Evolutionary conservation across 2,329 filamentous ascomycete genomes (phyloP), one percentile per base, ranked within the genome.

Genomic region (Ceratocystiopsis sp.): DNA sequence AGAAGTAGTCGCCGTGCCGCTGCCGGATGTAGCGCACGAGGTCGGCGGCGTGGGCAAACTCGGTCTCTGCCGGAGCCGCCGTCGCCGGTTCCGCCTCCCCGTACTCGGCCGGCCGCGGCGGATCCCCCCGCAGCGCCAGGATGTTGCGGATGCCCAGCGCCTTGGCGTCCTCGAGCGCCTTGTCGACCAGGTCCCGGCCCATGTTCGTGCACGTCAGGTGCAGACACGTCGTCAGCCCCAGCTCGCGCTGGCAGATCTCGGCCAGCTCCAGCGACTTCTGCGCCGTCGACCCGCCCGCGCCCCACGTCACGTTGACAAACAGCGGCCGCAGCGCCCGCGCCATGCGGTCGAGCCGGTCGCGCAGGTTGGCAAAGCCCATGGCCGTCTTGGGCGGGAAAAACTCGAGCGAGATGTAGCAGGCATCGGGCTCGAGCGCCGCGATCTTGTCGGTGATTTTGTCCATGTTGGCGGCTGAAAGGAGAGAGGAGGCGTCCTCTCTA

Each of bases 161-260:
- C 62, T 93, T 94, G 40, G 89, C 89, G 55, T 93, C 84, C 54
- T 93, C 84, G 50, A 98, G 65, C 0, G 89, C 84, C 57, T 87
- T 79, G 55, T 98, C 91, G 46, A 98, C 78, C 52, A 93, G 64
- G 41, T 71, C 72, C 51, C 80, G 75, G 58, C 81, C 91, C 89
- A 96, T 96, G 60, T 98, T 96, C 44, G 91, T 98, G 62, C 91
- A 98, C 3, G 91, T 98, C 51, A 98, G 67, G 59, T 98, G 91
- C 51, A 98, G 68, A 60, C 91, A 95, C 48, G 91, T 98, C 37
- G 91, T 96, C 46, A 98, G 70, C 46, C 84, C 84, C 44, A 96
- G 65, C 62, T 94, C 85, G 48, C 86, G 73, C 66, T 96, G 91
- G 61, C 87, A 95, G 54, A 96, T 75, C 64, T 96, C 89, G 38